Base-by-base conservation (phyloP, 129 eudicot species). In the Solidago caesia region DNA sequence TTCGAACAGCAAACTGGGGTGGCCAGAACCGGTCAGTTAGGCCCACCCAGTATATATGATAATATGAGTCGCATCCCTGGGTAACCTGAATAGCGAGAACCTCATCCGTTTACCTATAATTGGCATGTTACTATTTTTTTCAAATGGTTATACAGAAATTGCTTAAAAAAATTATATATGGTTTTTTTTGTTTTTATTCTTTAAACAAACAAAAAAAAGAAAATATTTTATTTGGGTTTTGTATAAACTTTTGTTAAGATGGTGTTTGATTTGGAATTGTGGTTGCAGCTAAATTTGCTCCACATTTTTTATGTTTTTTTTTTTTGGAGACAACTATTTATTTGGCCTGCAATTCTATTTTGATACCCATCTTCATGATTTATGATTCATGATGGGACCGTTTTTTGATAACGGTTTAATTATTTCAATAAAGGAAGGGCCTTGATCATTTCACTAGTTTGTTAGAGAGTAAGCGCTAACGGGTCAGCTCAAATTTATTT, bases 231-330 rank as follows among this genome's bases (percentile, higher is more conserved):
- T 33, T 33, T 65, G 51, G 49, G 13, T 65, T 65, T 43, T 43
- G 51, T 44, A 65, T 65, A 42, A 65, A 2, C n/a, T 43, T 64
- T 7, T 65, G 70, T 26, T 65, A 6, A 42, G 27, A 43, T 65
- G 70, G 70, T 65, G 70, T 65, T 65, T 42, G 29, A 65, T 29
- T 4, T 64, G 15, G 15, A 65, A 29, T 42, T 45, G 10, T 7
- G 53, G 69, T 65, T 65, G 70, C 51, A 49, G 26, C 47, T 49
- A 0, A 33, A 33, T 33, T 33, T 70, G 74, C 74, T 51, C 62
- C 51, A 70, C 4, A 29, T 27, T 33, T 52, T 5, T 12, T 46
- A 14, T 27, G 44, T 70, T 70, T 12, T 21, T 70, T 12, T 12
- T 48, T 12, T 68, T 33, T 44, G 59, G 73, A 8, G 11, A 47